phyloP scores from a whole-genome alignment of 2,329 filamentous ascomycete genomes.

The Aspergillus fijiensis region DNA sequence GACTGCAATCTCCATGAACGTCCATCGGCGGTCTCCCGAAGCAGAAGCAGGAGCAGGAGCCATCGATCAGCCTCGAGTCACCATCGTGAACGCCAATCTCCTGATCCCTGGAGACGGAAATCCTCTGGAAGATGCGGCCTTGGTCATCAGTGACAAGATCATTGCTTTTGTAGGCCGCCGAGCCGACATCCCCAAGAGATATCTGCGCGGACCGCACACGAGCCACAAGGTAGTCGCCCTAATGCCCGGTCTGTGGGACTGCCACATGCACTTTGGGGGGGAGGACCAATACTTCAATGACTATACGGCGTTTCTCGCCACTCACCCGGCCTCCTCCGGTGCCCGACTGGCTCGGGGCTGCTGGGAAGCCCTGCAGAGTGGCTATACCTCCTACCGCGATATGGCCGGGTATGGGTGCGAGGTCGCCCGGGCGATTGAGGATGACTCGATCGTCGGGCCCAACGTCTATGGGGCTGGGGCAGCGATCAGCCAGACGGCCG shows the following conservation, averaged over 20 bases:
- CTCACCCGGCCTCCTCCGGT: neutral
- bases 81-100: neutral
- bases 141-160: neutral
- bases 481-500: neutral
- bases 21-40: neutral
- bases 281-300: slow-evolving; percentile 2
- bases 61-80: neutral
- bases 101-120: neutral
- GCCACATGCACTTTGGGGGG: slow-evolving; percentile 1
- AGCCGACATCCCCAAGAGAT: slow-evolving; percentile 3
- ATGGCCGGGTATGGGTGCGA: slow-evolving; percentile 3
- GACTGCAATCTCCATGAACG: neutral
- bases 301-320: neutral
- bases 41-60: neutral
- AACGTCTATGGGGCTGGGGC: slow-evolving; percentile 1
- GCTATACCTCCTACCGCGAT: slow-evolving; percentile 5
- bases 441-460: neutral
- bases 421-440: neutral
- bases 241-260: slow-evolving; percentile 2
- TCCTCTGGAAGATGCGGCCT: neutral
- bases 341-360: slow-evolving; percentile 1
- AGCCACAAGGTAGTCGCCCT: neutral
- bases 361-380: slow-evolving; percentile 3
- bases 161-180: neutral
- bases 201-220: neutral